These are phyloP conservation scores for Leucocoprinus leucothites DNA, from an alignment of 768 basidiomycete genomes.

Conservation along the genomic window DNA sequence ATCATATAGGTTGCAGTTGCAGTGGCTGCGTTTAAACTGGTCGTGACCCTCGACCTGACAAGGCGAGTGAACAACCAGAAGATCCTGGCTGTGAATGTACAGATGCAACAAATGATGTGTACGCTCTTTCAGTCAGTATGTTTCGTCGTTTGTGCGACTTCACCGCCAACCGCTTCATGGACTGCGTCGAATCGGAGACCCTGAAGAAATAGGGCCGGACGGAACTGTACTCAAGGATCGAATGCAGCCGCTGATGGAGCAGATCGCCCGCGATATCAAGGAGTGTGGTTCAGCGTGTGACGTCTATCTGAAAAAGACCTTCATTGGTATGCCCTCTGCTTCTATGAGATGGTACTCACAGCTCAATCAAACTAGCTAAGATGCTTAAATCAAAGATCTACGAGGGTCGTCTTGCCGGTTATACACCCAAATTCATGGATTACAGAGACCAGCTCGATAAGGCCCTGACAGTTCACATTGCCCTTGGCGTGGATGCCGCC, in stretches of 20 bases:
- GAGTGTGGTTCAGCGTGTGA: slow-evolving; percentile 44
- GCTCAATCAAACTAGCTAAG: slow-evolving; percentile 24
- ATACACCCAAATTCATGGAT: slow-evolving; percentile 28
- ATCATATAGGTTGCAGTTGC: slow-evolving; percentile 27
- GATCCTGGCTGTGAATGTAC: slow-evolving; percentile 39
- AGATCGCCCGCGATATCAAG: slow-evolving; percentile 38
- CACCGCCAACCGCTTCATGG: slow-evolving; percentile 14
- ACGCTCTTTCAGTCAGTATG: slow-evolving; percentile 39
- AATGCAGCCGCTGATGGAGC: slow-evolving; percentile 23
- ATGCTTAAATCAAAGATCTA: slow-evolving; percentile 33
- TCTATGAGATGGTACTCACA: neutral
- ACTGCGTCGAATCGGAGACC: slow-evolving; percentile 25
- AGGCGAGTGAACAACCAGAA: slow-evolving; percentile 51
- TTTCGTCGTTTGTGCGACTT: neutral
- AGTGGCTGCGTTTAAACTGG: slow-evolving; percentile 48
- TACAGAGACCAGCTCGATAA: slow-evolving; percentile 32
- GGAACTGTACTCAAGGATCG: slow-evolving; percentile 28
- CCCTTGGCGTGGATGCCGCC: slow-evolving; percentile 31
- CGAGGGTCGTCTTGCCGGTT: slow-evolving; percentile 34
- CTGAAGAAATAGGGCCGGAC: slow-evolving; percentile 26
- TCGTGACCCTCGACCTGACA: slow-evolving; percentile 44
- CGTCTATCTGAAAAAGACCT: slow-evolving; percentile 39
- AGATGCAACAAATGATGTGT: slow-evolving; percentile 50
- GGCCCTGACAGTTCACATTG: slow-evolving; percentile 35
- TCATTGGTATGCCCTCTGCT: slow-evolving; percentile 30